A percentile compares a stretch with the other conserved stretches of the same genome.
These are phyloP conservation scores for Vigna nakashimae DNA, from an alignment of 306 rosid genomes.

Conservation along the genomic window DNA sequence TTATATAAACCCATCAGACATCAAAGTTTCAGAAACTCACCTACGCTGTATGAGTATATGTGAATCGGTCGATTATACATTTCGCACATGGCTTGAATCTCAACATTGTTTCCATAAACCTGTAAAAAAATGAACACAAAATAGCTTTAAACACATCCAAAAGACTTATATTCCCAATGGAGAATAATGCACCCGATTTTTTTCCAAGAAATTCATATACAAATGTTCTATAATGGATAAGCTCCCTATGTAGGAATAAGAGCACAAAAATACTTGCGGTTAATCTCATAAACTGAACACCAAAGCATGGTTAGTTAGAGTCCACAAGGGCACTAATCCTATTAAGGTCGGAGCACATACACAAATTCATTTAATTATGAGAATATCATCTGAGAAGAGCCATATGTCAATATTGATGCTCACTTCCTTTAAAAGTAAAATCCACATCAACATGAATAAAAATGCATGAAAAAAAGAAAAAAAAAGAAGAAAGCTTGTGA, in stretches of 20 bases:
- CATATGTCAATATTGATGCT: background rate
- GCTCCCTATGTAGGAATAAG: background rate
- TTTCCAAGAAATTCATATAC: background rate
- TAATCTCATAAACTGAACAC: background rate
- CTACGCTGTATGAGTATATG: conserved; percentile 82
- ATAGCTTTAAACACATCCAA: conserved; percentile 4
- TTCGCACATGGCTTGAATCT: conserved; percentile 93
- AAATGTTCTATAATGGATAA: background rate
- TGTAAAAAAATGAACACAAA: conserved; percentile 44
- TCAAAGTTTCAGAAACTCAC: conserved; percentile 45
- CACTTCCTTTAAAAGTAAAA: background rate
- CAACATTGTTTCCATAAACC: conserved; percentile 96
- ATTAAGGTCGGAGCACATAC: background rate
- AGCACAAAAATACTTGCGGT: background rate
- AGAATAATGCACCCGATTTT: conserved; percentile 8
- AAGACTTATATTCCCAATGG: background rate
- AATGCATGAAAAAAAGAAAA: background rate
- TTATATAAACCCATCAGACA: conserved; percentile 23
- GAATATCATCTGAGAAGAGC: background rate
- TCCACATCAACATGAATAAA: background rate
- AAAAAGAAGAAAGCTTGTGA: background rate
- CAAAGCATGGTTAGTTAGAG: background rate
- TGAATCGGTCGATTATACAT: conserved; percentile 98
- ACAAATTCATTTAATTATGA: background rate
- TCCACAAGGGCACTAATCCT: background rate